A percentile compares a stretch with the other conserved stretches of the same genome.
phyloP scores from a whole-genome alignment of 2,329 filamentous ascomycete species.

The Onygena corvina region DNA sequence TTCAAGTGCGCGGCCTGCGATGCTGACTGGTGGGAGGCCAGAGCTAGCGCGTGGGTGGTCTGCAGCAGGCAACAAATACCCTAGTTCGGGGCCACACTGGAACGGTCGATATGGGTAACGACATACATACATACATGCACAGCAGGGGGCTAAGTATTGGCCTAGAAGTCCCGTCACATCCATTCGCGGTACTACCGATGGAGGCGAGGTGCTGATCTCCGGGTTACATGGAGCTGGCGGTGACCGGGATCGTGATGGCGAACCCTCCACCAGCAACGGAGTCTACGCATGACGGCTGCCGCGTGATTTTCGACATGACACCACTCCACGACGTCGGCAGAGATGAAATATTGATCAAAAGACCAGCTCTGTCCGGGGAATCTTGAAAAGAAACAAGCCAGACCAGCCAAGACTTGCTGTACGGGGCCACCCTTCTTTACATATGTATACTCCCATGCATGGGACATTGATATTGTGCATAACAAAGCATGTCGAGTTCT shows the following conservation, averaged over 20 bases:
- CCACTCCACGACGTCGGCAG: neutral
- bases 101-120: neutral
- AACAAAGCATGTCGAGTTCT: neutral
- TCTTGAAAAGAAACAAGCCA: neutral
- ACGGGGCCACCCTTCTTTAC: too few species aligned
- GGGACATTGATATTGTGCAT: neutral
- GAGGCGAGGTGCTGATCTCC: neutral
- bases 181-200: too few species aligned
- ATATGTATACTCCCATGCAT: neutral
- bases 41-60: conserved; percentile 4
- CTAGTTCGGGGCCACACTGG: neutral
- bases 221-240: neutral
- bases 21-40: conserved; percentile 3
- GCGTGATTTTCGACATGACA: conserved; percentile 1
- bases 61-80: conserved; percentile 1
- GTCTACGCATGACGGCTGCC: neutral
- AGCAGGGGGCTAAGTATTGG: neutral
- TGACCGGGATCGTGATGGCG: neutral
- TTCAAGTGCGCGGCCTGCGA: neutral
- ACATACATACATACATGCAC: neutral
- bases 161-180: neutral
- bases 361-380: neutral
- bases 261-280: neutral
- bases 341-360: neutral
- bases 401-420: neutral